phyloP scores from a whole-genome alignment of 441 rosid genomes.

The Erodium texanum region DNA sequence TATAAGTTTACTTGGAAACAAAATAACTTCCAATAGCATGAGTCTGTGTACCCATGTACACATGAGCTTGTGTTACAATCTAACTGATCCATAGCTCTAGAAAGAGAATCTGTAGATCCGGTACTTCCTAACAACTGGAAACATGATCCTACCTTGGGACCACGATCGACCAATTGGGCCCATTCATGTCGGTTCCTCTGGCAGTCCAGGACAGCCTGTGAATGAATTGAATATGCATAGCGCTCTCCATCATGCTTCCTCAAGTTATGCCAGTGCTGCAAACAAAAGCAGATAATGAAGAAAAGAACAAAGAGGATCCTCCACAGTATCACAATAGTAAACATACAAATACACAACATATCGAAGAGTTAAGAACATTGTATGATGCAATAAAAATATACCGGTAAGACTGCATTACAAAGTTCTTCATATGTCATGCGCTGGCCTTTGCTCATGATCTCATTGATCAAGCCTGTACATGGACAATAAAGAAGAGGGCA shows the following conservation, averaged over 20 bases:
- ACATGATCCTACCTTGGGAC: constrained; percentile 20
- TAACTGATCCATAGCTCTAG: too few relatives aligned
- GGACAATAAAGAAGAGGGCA: neutral
- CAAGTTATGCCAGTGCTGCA: constrained; percentile 92
- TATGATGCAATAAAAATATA: constrained; percentile 21
- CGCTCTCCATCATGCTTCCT: constrained; percentile 98
- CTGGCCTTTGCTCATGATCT: constrained; percentile 88
- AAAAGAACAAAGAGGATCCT: constrained; percentile 1
- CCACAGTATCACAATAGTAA: constrained; percentile 5
- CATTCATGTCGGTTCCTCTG: constrained; percentile 92
- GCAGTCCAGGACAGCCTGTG: constrained; percentile 98
- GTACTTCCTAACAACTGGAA: neutral
- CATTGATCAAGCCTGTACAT: constrained; percentile 66
- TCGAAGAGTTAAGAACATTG: too few relatives aligned
- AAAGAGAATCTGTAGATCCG: too few relatives aligned
- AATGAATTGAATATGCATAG: constrained; percentile 93
- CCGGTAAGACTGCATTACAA: constrained; percentile 87
- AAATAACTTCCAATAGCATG: neutral
- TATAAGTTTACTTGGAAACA: neutral
- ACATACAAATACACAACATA: constrained; percentile 5
- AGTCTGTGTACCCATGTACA: too few relatives aligned
- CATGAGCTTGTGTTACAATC: too few relatives aligned
- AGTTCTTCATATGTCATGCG: constrained; percentile 93
- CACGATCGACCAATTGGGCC: constrained; percentile 88
- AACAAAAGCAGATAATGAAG: constrained; percentile 18